A percentile compares a stretch with the other conserved stretches of the same genome.
phyloP scores from a whole-genome alignment of 257 asterid species.

The Przewalskia tangutica region DNA sequence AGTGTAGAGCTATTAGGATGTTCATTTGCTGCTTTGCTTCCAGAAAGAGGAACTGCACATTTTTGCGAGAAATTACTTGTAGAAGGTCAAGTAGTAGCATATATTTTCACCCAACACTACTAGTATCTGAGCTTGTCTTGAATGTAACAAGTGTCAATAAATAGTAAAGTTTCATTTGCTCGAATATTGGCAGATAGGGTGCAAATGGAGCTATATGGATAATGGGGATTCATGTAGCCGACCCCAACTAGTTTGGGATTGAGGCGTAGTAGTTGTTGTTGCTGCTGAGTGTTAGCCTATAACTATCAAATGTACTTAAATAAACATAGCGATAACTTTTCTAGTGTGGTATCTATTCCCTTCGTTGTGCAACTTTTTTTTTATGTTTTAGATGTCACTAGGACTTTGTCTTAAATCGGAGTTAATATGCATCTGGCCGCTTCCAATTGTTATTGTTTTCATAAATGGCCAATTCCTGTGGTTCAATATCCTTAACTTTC shows the following conservation, averaged over 20 bases:
- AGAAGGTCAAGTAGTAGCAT: neutral
- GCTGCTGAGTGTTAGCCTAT: neutral
- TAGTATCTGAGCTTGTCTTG: neutral
- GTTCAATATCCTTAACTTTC: too few relatives aligned
- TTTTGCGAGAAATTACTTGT: neutral
- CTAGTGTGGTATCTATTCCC: neutral
- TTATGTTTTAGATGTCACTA: too few relatives aligned
- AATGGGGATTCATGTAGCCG: neutral
- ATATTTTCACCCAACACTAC: neutral
- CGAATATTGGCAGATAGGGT: neutral
- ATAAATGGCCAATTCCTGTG: too few relatives aligned
- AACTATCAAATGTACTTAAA: neutral
- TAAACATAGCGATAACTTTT: neutral
- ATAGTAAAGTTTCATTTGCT: neutral
- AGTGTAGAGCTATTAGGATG: neutral
- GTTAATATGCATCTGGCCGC: neutral
- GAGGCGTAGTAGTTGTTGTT: neutral
- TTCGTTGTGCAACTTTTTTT: neutral
- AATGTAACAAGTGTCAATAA: neutral
- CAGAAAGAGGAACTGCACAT: neutral
- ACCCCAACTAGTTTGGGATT: neutral
- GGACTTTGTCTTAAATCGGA: conserved; percentile 6
- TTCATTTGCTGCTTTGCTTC: neutral
- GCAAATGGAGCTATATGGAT: neutral
- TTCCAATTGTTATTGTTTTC: too few relatives aligned